Base-by-base conservation (phyloP, 2,329 filamentous ascomycete genomes). In the Fusarium albosuccineum region DNA sequence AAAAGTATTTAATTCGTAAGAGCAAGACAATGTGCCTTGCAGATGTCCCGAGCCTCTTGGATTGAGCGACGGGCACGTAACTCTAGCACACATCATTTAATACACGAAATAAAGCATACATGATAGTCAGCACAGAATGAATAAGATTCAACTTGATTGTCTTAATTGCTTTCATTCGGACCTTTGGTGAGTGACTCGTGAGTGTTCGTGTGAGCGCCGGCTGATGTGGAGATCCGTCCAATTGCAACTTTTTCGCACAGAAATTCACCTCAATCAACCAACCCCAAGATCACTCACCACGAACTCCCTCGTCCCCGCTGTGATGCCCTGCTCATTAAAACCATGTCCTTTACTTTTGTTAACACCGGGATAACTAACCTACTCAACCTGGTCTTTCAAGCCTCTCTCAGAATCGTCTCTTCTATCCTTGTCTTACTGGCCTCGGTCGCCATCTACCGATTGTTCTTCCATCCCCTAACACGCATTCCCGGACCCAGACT, bases 401-500 rank as follows among this genome's bases (percentile, higher is more conserved):
- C 34, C 4, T 33, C 66, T 5, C 37, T 36, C 9, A 60, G 55
- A 10, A 22, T 59, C 16, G 4, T 39, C 13, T 16, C 50, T n/a
- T 62, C 64, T 1, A n/a, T 63, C 9, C 36, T 71, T 11, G 29
- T 73, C 6, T 16, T 70, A 10, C 36, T 71, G 34, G n/a, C 59
- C 26, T 68, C 62, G 11, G 36, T 73, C 16, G 69, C 48, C 11
- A 39, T 74, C 8, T 84, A 85, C 58, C 75, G 83, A 4, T 65
- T 84, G 1, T 72, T 71, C 34, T 61, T 85, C 3, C 83, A 86
- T 44, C 80, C 82, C 0, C 73, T 87, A 0, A 73, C 83, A 1
- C 50, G 71, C 3, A 57, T 86, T 1, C 85, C 85, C 0, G 85
- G 85, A 0, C 85, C 85, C 0, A 78, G 68, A 22, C 49, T 82